These are phyloP conservation scores for Blastocystis sp. DNA, from an alignment of 352 stramenopile genomes.

Conservation along the genomic window DNA sequence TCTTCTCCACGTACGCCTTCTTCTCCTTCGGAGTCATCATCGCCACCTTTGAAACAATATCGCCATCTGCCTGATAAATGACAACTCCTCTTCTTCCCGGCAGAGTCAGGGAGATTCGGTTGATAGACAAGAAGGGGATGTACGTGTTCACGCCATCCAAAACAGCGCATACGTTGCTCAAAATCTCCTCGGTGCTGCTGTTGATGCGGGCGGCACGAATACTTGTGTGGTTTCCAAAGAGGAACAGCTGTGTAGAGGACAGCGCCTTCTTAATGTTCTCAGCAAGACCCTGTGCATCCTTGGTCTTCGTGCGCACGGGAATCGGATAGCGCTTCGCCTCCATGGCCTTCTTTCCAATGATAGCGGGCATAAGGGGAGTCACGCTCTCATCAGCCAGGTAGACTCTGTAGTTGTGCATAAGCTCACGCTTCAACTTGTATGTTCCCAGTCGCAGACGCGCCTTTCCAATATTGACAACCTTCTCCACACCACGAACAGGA, in stretches of 20 bases:
- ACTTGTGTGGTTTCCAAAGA: background rate
- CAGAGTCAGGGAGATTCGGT: background rate
- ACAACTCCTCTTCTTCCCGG: background rate
- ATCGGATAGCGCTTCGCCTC: background rate
- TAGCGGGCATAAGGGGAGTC: slow-evolving; percentile 16
- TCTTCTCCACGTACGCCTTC: background rate
- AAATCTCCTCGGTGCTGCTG: background rate
- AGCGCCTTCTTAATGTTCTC: background rate
- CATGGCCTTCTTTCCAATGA: slow-evolving; percentile 21
- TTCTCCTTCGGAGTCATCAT: background rate
- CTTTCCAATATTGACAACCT: slow-evolving; percentile 12
- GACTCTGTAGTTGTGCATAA: background rate
- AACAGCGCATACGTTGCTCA: background rate
- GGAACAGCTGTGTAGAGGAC: background rate
- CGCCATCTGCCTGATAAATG: background rate
- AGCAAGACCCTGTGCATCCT: background rate
- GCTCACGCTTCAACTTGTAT: slow-evolving; percentile 9
- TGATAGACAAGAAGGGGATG: background rate
- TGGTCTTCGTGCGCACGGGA: background rate
- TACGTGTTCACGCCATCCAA: background rate
- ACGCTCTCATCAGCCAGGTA: slow-evolving; percentile 12
- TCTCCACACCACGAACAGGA: slow-evolving; percentile 6
- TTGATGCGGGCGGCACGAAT: background rate
- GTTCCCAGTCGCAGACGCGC: background rate
- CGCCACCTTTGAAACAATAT: background rate